A percentile compares a stretch with the other conserved stretches of the same genome.
These are phyloP conservation scores for Cyberlindnera galapagoensis DNA, from an alignment of 805 yeast species.

Conservation along the genomic window DNA sequence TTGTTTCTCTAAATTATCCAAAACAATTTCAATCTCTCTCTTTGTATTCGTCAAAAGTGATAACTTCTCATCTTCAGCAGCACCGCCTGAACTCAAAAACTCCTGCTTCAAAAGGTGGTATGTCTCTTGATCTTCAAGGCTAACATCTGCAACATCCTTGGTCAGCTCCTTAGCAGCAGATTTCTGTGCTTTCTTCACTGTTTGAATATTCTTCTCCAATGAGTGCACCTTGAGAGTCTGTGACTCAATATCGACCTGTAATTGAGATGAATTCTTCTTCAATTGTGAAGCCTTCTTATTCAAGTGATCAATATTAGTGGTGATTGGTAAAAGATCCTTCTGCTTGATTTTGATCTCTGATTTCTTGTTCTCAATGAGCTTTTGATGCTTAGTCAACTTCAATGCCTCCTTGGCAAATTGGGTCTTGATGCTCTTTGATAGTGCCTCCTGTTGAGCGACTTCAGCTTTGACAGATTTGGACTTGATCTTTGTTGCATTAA, in stretches of 20 bases:
- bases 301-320: constrained; percentile 46
- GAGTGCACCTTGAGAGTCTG: constrained; percentile 39
- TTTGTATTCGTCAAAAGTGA: constrained; percentile 36
- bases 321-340: constrained; percentile 53
- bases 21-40: constrained; percentile 34
- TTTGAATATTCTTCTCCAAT: constrained; percentile 40
- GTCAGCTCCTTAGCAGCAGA: constrained; percentile 31
- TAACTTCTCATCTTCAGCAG: constrained; percentile 45
- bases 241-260: constrained; percentile 44
- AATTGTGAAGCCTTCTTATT: constrained; percentile 39
- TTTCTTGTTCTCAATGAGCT: constrained; percentile 30
- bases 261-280: constrained; percentile 41
- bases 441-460: constrained; percentile 30
- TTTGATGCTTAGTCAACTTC: constrained; percentile 34
- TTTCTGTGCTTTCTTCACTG: constrained; percentile 35
- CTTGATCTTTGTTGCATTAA: constrained; percentile 22
- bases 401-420: constrained; percentile 42
- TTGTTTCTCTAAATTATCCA: constrained; percentile 31
- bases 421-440: constrained; percentile 31
- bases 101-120: constrained; percentile 53
- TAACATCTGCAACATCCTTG: constrained; percentile 30
- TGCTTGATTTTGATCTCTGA: constrained; percentile 35
- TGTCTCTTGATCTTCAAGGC: constrained; percentile 45
- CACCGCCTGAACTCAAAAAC: constrained; percentile 53
- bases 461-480: constrained; percentile 28